Conservation (phyloP, 2,329 filamentous ascomycete species). For the Aureobasidium uvarum region DNA sequence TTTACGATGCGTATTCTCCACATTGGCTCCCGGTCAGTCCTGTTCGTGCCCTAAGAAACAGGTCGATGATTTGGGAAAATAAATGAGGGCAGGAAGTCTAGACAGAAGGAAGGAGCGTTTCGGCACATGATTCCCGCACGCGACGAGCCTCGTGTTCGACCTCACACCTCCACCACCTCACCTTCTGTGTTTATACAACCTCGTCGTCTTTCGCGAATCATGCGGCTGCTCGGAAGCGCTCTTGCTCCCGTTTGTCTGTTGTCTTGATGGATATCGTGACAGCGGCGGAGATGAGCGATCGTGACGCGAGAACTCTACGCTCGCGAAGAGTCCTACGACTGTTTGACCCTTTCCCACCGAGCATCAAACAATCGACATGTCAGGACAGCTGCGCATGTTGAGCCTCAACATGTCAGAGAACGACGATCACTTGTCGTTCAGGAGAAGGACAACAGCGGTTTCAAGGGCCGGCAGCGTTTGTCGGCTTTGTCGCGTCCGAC, state of each 20-base stretch:
- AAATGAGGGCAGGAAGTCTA: neutral
- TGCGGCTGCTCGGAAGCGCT: neutral
- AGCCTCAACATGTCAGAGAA: neutral
- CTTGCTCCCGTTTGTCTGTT: neutral
- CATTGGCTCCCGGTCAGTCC: neutral
- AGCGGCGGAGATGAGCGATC: neutral
- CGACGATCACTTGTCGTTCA: neutral
- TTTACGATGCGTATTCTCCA: neutral
- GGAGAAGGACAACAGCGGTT: neutral
- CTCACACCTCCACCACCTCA: neutral
- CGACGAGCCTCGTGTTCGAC: neutral
- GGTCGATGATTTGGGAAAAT: neutral
- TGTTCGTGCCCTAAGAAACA: neutral
- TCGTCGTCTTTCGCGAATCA: neutral
- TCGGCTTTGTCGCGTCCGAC: conserved; percentile 16
- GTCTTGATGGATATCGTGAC: neutral
- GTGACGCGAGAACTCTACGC: neutral
- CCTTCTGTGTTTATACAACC: too few relatives aligned
- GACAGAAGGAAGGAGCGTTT: conserved; percentile 1
- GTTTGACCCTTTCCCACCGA: neutral
- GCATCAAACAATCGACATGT: neutral
- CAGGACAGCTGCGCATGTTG: neutral
- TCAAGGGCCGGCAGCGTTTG: conserved; percentile 12
- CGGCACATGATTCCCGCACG: conserved; percentile 11
- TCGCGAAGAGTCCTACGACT: neutral